Base-by-base conservation (phyloP, 768 basidiomycete genomes). In the Boletus tylopilopsis region DNA sequence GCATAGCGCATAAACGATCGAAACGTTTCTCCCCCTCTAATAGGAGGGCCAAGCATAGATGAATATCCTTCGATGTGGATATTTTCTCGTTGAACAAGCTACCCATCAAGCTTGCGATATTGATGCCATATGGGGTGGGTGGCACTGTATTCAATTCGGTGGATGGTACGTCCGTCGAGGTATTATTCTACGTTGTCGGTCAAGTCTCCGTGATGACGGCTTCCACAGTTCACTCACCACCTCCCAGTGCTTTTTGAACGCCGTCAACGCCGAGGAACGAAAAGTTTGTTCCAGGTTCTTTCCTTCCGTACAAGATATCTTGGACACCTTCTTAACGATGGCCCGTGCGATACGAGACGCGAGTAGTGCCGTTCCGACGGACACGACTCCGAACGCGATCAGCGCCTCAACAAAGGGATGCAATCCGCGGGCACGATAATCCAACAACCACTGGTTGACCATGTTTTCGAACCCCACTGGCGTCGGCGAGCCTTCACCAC, bases 1-100 rank as follows among this genome's bases (percentile, higher is more conserved):
- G 72, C 53, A 68, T 67, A 4, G 68, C 72, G 36, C 64, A 62
- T 36, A 73, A 39, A 15, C 62, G 61, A 18, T 67, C 57, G 32
- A 67, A 56, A 33, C 55, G 23, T 25, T 54, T 54, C 11, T 54
- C 50, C 22, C 58, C 64, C 15, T 54, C 46, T 19, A 45, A n/a
- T 0, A 72, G 50, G 10, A 63, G 39, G 21, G 42, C 44, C 30
- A 73, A 36, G 50, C 70, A 71, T n/a, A 55, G n/a, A 23, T 63
- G 51, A 42, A 69, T 43, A 39, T 72, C 71, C 29, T 45, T 59
- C 3, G 54, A 63, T 2, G 29, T 46, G 34, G 55, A 37, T 30
- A 72, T 41, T n/a, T 49, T 57, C 18, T 51, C 54, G 16, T 46
- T 49, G 46, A 64, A 73, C 33, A 73, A 47, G 18, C 67, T 58